Evolutionary conservation across 805 yeast genomes (phyloP).

Genomic region (Ogataea ramenticola): DNA sequence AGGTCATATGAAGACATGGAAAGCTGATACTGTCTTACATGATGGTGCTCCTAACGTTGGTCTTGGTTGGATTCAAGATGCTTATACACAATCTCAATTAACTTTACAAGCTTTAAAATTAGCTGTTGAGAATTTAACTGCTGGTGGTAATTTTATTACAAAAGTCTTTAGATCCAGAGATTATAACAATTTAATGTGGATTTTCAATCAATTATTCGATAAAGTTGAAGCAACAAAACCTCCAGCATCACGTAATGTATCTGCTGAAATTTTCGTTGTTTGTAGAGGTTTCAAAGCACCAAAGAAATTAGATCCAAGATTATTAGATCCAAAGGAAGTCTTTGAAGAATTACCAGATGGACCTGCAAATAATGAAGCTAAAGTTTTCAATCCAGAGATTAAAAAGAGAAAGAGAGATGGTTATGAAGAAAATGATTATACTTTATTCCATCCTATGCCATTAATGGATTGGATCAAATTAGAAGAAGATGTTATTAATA

Average conservation of each 20-base stretch:
- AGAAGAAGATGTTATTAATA: slow-evolving; percentile 74
- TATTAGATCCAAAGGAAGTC: slow-evolving; percentile 86
- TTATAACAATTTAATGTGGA: slow-evolving; percentile 96
- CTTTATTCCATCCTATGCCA: slow-evolving; percentile 61
- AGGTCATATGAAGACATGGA: slow-evolving; percentile 97
- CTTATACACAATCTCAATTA: slow-evolving; percentile 94
- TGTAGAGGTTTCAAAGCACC: slow-evolving; percentile 97
- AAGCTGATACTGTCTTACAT: slow-evolving; percentile 94
- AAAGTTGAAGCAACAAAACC: slow-evolving; percentile 99
- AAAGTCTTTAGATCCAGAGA: slow-evolving; percentile 98
- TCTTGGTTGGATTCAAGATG: slow-evolving; percentile 99
- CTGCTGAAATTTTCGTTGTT: slow-evolving; percentile 97
- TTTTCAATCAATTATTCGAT: slow-evolving; percentile 89
- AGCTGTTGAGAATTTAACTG: slow-evolving; percentile 86
- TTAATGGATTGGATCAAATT: slow-evolving; percentile 70
- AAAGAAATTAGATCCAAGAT: slow-evolving; percentile 84
- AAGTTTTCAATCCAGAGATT: slow-evolving; percentile 90
- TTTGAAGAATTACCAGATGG: slow-evolving; percentile 84
- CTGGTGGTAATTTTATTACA: slow-evolving; percentile 94
- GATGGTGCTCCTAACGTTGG: slow-evolving; percentile 99
- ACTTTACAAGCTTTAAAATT: slow-evolving; percentile 88
- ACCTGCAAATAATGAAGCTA: slow-evolving; percentile 77
- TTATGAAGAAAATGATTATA: slow-evolving; percentile 90
- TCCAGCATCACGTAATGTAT: slow-evolving; percentile 97
- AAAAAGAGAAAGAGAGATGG: slow-evolving; percentile 90